Base-by-base conservation (phyloP, 306 rosid species). In the Purshia tridentata region DNA sequence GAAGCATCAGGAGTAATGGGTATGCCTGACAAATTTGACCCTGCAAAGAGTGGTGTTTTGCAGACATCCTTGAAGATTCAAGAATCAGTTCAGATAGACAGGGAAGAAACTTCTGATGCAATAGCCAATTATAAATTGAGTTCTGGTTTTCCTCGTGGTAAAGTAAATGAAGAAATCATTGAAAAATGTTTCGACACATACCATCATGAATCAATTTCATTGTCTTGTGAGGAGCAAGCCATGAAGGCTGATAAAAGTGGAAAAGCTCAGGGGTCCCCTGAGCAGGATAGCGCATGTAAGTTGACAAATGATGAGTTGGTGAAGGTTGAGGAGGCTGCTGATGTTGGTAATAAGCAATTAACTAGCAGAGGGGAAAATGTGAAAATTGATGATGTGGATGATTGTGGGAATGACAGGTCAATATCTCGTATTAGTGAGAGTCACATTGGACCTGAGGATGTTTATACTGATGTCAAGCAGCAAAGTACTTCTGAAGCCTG, bases 401-500 rank as follows among this genome's bases (percentile, higher is more conserved):
- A 40, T 18, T 42, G 45, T 78, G 75, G 72, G 74, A 73, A 80
- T 66, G 78, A 44, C 61, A 61, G 65, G 51, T 82, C 74, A 53
- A 69, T 42, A 52, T 72, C 72, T 72, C 48, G 75, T 62, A 77
- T 74, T 63, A 59, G 80, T 59, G 54, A 67, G 67, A 58, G 29
- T 53, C 72, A 50, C 67, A 40, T 73, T 57, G 81, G 63, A 76
- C 47, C 65, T 58, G 49, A 76, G 71, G 76, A 79, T 55, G 65
- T 72, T 68, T 74, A 66, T 76, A 22, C 67, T 61, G 52, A 67
- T 77, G 51, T 52, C 44, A 50, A 79, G 40, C 81, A 74, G 75
- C 84, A 75, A 57, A 68, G 67, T 55, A 78, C 69, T 69, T 78
- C 79, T 52, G 82, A 80, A 70, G 81, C 78, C 56, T 76, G 54